Conservation (phyloP, 1,284 basidiomycete genomes). For the Moniliella sp. region DNA sequence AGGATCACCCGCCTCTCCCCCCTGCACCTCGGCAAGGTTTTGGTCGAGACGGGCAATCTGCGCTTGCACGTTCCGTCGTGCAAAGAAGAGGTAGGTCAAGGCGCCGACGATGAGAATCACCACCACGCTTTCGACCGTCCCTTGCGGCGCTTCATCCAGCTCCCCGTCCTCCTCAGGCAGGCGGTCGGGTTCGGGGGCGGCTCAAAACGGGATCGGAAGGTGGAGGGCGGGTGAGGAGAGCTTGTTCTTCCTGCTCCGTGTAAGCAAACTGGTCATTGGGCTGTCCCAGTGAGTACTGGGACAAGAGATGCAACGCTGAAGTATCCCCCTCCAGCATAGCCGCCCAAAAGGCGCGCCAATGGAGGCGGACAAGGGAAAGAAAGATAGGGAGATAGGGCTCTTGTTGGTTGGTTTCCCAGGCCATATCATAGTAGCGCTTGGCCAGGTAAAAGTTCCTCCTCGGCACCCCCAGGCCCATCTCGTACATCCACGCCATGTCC, state of each 20-base stretch:
- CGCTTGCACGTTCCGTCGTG: too few relatives aligned
- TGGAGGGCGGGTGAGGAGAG: too few relatives aligned
- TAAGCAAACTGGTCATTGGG: background rate
- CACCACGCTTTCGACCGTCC: too few relatives aligned
- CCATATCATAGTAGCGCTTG: constrained; percentile 80
- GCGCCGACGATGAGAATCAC: too few relatives aligned
- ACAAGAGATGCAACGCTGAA: background rate
- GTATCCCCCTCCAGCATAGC: background rate
- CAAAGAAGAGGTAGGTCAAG: too few relatives aligned
- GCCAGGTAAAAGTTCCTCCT: constrained; percentile 68
- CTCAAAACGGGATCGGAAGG: too few relatives aligned
- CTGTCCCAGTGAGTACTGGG: background rate
- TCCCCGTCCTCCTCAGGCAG: too few relatives aligned
- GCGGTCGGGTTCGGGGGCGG: too few relatives aligned
- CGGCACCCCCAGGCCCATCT: constrained; percentile 73
- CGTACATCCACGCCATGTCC: constrained; percentile 98
- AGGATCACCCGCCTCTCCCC: too few relatives aligned
- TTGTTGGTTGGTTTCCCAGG: constrained; percentile 52
- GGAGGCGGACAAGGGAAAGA: constrained; percentile 60
- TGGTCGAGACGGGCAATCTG: too few relatives aligned
- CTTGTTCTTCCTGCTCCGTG: background rate
- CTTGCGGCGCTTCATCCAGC: too few relatives aligned
- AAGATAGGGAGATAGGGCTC: constrained; percentile 73
- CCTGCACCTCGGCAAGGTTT: too few relatives aligned
- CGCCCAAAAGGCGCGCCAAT: constrained; percentile 58